Conservation (phyloP, 2,329 filamentous ascomycete species). For the Ophiostoma sp. region DNA sequence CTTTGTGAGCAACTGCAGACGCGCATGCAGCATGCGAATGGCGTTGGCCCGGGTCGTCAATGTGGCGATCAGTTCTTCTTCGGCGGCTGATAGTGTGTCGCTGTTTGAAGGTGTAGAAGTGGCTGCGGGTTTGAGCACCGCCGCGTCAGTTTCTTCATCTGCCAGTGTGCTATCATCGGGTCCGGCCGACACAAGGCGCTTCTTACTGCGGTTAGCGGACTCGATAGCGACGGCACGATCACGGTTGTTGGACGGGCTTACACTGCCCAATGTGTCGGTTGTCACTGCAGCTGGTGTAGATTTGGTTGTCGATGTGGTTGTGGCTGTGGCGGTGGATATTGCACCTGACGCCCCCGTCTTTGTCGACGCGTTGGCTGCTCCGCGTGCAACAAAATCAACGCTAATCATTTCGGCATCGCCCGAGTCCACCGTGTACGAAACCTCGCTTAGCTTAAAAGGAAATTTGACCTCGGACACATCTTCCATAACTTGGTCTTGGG, state of each 20-base stretch:
- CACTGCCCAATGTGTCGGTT: background rate
- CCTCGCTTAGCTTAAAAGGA: slow-evolving; percentile 68
- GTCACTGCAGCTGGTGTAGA: background rate
- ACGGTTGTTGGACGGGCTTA: slow-evolving; percentile 20
- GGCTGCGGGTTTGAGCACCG: background rate
- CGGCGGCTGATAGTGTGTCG: slow-evolving; percentile 47
- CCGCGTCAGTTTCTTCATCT: background rate
- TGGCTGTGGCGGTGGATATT: background rate
- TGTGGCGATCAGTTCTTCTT: slow-evolving; percentile 57
- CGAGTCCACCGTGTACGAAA: slow-evolving; percentile 85
- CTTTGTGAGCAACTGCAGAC: slow-evolving; percentile 64
- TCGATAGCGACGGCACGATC: slow-evolving; percentile 27
- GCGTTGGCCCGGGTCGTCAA: slow-evolving; percentile 88
- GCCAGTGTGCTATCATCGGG: slow-evolving; percentile 28
- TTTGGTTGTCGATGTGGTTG: background rate
- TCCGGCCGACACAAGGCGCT: slow-evolving; percentile 33
- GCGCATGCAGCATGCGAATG: slow-evolving; percentile 82
- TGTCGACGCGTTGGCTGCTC: slow-evolving; percentile 69
- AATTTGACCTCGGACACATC: slow-evolving; percentile 44
- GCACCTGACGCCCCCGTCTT: slow-evolving; percentile 36
- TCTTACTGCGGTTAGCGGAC: slow-evolving; percentile 39
- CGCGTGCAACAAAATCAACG: slow-evolving; percentile 85
- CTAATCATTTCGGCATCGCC: slow-evolving; percentile 97
- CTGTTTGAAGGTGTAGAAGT: background rate
- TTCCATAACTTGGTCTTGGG: slow-evolving; percentile 36